Conservation (phyloP, 768 basidiomycete genomes). For the Boletales sp. region DNA sequence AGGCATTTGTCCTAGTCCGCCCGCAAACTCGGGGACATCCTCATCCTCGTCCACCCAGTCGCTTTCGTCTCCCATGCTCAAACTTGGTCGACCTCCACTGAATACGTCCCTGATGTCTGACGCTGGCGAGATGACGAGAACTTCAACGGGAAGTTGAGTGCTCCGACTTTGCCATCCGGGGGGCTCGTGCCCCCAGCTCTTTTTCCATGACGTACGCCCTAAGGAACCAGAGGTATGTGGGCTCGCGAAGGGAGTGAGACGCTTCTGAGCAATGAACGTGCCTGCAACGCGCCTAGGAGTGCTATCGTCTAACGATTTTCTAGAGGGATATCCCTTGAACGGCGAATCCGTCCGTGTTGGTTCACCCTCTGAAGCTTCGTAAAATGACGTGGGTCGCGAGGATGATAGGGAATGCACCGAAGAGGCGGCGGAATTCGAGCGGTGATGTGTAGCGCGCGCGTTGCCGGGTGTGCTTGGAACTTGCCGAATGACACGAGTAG, state of each 20-base stretch:
- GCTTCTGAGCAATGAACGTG: conserved; percentile 81
- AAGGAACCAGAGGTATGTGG: conserved; percentile 46
- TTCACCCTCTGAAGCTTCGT: conserved; percentile 71
- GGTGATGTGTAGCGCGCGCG: conserved; percentile 52
- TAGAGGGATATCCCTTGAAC: conserved; percentile 45
- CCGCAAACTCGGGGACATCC: conserved; percentile 65
- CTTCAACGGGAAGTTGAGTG: conserved; percentile 71
- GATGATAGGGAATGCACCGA: conserved; percentile 74
- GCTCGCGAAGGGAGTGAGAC: conserved; percentile 66
- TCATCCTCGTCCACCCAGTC: conserved; percentile 92
- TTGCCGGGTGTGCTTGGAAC: conserved; percentile 37
- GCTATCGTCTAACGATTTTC: conserved; percentile 47
- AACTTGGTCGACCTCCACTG: conserved; percentile 53
- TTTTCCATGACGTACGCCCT: conserved; percentile 82
- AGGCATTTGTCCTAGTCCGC: conserved; percentile 67
- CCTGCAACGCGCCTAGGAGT: conserved; percentile 42
- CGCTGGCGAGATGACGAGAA: conserved; percentile 63
- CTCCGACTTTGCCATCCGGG: conserved; percentile 75
- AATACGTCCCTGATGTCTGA: conserved; percentile 72
- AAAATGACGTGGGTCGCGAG: conserved; percentile 73
- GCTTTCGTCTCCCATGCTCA: conserved; percentile 68
- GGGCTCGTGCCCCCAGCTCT: conserved; percentile 83
- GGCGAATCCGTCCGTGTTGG: conserved; percentile 63
- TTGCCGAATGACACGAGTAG: conserved; percentile 75
- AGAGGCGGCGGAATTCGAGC: conserved; percentile 75